Evolutionary conservation across 805 yeast species (phyloP), one percentile per base, ranked within the genome.

Genomic region (Saturnispora quitensis): DNA sequence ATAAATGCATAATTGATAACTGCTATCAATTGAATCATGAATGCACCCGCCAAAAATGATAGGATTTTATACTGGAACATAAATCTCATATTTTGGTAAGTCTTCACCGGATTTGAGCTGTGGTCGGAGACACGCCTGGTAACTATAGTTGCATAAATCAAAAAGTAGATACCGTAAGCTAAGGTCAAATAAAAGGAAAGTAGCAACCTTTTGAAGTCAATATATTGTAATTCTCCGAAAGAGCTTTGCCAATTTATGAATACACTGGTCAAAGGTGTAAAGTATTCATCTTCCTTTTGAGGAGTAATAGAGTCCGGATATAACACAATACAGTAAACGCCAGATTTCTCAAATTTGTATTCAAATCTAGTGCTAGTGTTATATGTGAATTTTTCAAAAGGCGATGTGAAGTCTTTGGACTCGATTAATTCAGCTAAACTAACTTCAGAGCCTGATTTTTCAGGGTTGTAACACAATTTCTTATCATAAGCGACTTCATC

Each of bases 181-280:
- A 59, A 6, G 10, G 56, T 33, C 54, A 65, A 53, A 17, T 53
- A 35, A 24, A 62, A 51, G 34, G 59, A 54, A 20, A 60, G 47
- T 36, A 59, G 60, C 43, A 67, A 34, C 47, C 57, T 58, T 28
- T 55, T 56, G 47, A 61, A 67, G 48, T 67, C 69, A 12, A 59
- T 56, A 7, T 59, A 60, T 18, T 60, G 45, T 38, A 67, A 55
- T 35, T 58, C 51, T 27, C 70, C 70, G 50, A 55, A 65, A 6
- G 64, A 55, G 50, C 66, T 69, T 22, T 51, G 56, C 70, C 70
- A 67, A 43, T 62, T 63, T 24, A 66, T 59, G 13, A 18, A 9
- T 18, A 40, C 18, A 20, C 18, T 6, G 9, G 22, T 3, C 13
- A 15, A 7, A 10, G n/a, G n/a, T 18, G 13, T 7, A 24, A 5